phyloP scores from a whole-genome alignment of 2,329 filamentous ascomycete genomes.

The Apiospora sp. region DNA sequence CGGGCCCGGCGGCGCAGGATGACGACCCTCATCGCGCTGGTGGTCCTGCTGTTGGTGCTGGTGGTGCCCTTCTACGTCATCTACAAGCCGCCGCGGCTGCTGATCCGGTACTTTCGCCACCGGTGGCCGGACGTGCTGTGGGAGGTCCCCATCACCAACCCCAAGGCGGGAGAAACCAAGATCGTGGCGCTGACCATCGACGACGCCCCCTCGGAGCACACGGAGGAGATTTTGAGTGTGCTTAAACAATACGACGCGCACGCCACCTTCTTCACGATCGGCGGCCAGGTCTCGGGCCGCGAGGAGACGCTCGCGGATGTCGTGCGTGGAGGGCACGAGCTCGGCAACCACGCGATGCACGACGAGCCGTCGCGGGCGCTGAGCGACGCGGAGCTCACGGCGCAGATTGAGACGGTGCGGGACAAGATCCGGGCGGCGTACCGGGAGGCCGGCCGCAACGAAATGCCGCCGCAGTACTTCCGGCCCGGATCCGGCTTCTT shows the following conservation, averaged over 20 bases:
- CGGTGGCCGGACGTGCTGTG: constrained; percentile 84
- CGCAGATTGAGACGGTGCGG: constrained; percentile 70
- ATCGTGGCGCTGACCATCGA: constrained; percentile 86
- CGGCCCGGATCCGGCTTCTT: constrained; percentile 88
- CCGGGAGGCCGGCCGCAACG: constrained; percentile 41
- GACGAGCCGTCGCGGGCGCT: constrained; percentile 79
- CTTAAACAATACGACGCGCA: constrained; percentile 71
- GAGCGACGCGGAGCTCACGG: constrained; percentile 62
- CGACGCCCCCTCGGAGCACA: constrained; percentile 80
- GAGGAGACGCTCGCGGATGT: constrained; percentile 64
- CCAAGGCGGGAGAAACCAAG: constrained; percentile 53
- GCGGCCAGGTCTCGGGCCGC: constrained; percentile 70
- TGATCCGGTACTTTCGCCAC: constrained; percentile 75
- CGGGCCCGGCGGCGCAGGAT: constrained; percentile 66
- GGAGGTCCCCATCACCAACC: constrained; percentile 59
- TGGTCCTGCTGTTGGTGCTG: constrained; percentile 45
- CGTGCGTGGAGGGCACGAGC: constrained; percentile 70
- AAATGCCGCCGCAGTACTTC: constrained; percentile 68
- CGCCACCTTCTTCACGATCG: constrained; percentile 91
- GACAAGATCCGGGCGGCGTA: constrained; percentile 47
- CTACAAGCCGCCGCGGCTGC: constrained; percentile 79
- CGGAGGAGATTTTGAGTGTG: constrained; percentile 72
- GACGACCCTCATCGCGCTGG: constrained; percentile 58
- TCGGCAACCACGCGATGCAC: constrained; percentile 89
- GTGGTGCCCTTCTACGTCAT: constrained; percentile 68